These are phyloP conservation scores for Diaporthe citri DNA, from an alignment of 2,329 filamentous ascomycete species.

Conservation along the genomic window DNA sequence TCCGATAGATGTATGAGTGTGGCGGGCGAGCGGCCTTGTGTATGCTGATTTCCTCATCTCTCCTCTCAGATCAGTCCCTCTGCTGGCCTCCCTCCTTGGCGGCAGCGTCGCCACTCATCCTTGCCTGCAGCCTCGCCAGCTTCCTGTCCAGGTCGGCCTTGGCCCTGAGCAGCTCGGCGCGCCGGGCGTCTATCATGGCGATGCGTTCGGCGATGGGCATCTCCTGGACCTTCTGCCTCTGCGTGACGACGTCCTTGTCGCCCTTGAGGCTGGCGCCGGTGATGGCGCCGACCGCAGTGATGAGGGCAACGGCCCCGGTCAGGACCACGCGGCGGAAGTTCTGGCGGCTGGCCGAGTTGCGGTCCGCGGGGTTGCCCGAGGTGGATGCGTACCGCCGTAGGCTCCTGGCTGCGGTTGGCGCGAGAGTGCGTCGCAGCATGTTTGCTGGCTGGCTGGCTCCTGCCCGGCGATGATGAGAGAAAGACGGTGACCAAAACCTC, in stretches of 20 bases:
- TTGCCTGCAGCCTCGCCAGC: slow-evolving; percentile 45
- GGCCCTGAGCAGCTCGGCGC: slow-evolving; percentile 43
- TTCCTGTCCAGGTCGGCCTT: slow-evolving; percentile 49
- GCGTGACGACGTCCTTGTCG: slow-evolving; percentile 23
- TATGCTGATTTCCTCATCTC: background rate
- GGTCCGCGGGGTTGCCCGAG: background rate
- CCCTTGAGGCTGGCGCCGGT: slow-evolving; percentile 52
- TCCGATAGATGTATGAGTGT: background rate
- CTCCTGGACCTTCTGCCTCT: slow-evolving; percentile 45
- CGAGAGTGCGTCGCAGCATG: background rate
- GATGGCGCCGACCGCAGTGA: slow-evolving; percentile 48
- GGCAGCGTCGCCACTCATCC: slow-evolving; percentile 43
- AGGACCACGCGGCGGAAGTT: slow-evolving; percentile 44
- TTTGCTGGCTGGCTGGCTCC: background rate
- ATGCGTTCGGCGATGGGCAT: slow-evolving; percentile 47
- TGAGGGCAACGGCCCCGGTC: slow-evolving; percentile 46
- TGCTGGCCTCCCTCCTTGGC: slow-evolving; percentile 17
- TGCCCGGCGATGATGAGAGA: background rate
- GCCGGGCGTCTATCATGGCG: slow-evolving; percentile 47
- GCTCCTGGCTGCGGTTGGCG: background rate
- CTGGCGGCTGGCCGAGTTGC: slow-evolving; percentile 24
- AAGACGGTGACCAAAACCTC: background rate
- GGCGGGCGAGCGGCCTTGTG: background rate
- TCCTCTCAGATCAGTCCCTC: background rate
- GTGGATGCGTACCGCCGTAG: slow-evolving; percentile 26